Base-by-base conservation (phyloP, 1,284 basidiomycete genomes). In the Athelia sp. region DNA sequence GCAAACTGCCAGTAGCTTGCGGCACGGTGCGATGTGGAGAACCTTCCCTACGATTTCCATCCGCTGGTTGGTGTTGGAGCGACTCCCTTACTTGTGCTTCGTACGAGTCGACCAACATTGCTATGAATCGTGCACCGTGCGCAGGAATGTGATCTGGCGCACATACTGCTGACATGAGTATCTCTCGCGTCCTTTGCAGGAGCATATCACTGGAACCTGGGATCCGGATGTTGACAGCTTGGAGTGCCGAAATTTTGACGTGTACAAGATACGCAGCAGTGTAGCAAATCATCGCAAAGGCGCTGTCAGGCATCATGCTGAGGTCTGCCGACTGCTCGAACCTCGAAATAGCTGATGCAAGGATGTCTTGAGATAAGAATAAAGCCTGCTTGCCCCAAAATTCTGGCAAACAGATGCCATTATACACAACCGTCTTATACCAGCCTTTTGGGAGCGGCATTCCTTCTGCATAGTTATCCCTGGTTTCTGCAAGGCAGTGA, bases 211-310 rank as follows among this genome's bases (percentile, higher is more conserved):
- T 69, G 15, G 64, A 63, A 9, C 71, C 72, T 3, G 66, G 63
- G 29, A 75, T 54, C 17, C 62, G 62, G 43, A 62, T 56, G 14
- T 59, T 59, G 0, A 57, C 55, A 15, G 65, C 58, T 49, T 74
- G 66, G 32, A 67, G 56, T 13, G 71, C 53, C 36, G 60, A 62
- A 59, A 73, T 70, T 53, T 74, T 75, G 42, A 65, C 62, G 14
- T 70, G 58, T 43, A 74, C 60, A 32, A 76, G 53, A 47, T 64
- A 73, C 1, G 69, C 61, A 3, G 73, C 66, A 23, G 73, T 66
- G 46, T 73, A 69, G 0, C 68, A 62, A 47, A 76, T 57, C 63
- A 76, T 67, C 26, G 61, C 58, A 54, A 74, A 76, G 24, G 71
- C 48, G 46, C 57, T 60, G 54, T 75, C 74, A 0, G 75, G 75